Evolutionary conservation across 192 early-diverging fungal species (phyloP).

Genomic region (Podila epicladia): DNA sequence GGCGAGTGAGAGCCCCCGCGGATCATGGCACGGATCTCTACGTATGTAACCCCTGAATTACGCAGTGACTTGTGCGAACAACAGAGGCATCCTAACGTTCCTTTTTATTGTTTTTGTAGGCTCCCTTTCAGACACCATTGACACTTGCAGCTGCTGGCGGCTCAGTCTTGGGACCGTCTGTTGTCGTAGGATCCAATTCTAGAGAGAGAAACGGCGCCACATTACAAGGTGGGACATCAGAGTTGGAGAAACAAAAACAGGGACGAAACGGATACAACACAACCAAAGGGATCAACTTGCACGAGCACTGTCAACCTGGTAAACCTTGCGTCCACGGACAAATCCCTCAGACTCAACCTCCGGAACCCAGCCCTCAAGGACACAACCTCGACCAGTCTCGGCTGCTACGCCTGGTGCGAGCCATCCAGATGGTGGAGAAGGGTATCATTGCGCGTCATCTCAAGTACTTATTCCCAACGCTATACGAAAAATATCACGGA

Average conservation of each 20-base stretch:
- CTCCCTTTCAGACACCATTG: constrained; percentile 47
- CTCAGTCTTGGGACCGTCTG: constrained; percentile 28
- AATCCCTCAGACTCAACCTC: not conserved
- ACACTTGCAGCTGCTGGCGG: constrained; percentile 47
- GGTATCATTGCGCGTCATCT: constrained; percentile 43
- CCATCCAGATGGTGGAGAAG: constrained; percentile 47
- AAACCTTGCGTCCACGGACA: too few relatives aligned
- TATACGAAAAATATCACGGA: constrained; percentile 51
- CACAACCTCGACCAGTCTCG: constrained; percentile 21
- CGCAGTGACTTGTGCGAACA: not conserved
- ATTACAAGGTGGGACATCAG: too few relatives aligned
- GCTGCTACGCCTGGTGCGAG: constrained; percentile 29
- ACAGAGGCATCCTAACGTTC: not conserved
- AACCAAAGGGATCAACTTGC: too few relatives aligned
- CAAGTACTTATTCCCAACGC: constrained; percentile 44
- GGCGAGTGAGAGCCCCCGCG: constrained; percentile 31
- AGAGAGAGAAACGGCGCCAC: not conserved
- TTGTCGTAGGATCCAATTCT: not conserved
- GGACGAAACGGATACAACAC: too few relatives aligned
- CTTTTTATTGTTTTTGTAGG: constrained; percentile 1
- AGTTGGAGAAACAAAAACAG: too few relatives aligned
- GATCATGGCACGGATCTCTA: constrained; percentile 21
- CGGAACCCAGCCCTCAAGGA: constrained; percentile 1
- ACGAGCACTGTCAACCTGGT: too few relatives aligned
- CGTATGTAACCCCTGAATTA: constrained; percentile 7